Base-by-base conservation (phyloP, 2,329 filamentous ascomycete species). In the Phialophora chinensis region DNA sequence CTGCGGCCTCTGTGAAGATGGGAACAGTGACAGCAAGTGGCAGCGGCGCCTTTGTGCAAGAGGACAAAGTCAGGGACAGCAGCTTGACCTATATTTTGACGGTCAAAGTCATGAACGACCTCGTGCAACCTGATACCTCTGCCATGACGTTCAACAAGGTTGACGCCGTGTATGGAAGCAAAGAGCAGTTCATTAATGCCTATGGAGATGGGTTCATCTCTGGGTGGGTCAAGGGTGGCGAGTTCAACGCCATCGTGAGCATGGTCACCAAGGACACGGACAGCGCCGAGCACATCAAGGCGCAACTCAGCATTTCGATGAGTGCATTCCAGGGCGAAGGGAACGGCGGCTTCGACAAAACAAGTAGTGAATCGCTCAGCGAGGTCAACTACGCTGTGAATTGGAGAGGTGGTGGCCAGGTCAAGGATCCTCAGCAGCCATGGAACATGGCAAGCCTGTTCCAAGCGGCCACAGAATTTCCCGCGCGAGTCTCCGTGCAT, bases 21-120 rank as follows among this genome's bases (percentile, higher is more conserved):
- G 38, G 38, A 44, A 44, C 38, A 8, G 38, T 44, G 17, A 44
- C 38, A 6, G 38, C 38, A n/a, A 44, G 38, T 8, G 38, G 38
- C 6, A 44, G 38, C 17, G 38, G 38, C 17, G 38, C 38, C 17
- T 44, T 44, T n/a, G 38, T 44, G 17, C 38, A 44, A 8, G 38
- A 44, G 38, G 38, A 44, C 38, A 44, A 44, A n/a, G 38, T 44
- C 38, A 44, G 17, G 17, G 14, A 44, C 6, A 44, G 38, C 38
- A n/a, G 14, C 17, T 44, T 44, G 17, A 44, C 38, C 38, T 44
- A 44, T 44, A 44, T 44, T 8, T 7, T 44, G 38, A 44, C 38
- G 14, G 38, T 44, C 38, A 44, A 44, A 44, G 38, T 44, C 38
- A 44, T 44, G 38, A 44, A 44, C 38, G 38, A 44, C 38, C 38